These are phyloP conservation scores for Phylloporus sp. DNA, from an alignment of 1,284 basidiomycete species.

Conservation along the genomic window DNA sequence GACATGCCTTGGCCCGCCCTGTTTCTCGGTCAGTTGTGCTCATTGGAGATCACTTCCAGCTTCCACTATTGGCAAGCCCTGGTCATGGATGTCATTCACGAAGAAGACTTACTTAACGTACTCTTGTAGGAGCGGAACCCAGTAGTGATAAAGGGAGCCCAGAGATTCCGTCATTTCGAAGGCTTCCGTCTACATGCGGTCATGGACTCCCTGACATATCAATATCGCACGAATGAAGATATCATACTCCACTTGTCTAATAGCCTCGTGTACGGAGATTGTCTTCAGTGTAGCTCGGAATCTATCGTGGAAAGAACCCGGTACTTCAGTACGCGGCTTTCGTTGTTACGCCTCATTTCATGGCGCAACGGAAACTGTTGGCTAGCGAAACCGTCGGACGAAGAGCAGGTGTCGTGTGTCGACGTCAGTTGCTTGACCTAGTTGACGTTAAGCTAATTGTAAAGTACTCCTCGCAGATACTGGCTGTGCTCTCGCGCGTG, in stretches of 20 bases:
- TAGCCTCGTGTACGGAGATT: conserved; percentile 82
- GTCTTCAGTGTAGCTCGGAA: conserved; percentile 80
- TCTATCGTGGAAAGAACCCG: conserved; percentile 66
- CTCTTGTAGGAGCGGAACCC: conserved; percentile 75
- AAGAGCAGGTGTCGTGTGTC: conserved; percentile 50
- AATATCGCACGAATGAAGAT: conserved; percentile 97
- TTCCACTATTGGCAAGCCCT: conserved; percentile 82
- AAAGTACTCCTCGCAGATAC: conserved; percentile 96
- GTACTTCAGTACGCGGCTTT: conserved; percentile 52
- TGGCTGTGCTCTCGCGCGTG: conserved; percentile 75
- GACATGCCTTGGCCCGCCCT: conserved; percentile 91
- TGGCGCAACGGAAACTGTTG: conserved; percentile 59
- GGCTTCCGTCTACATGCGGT: conserved; percentile 87
- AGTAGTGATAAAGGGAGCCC: conserved; percentile 85
- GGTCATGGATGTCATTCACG: not conserved
- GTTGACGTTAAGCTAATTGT: conserved; percentile 50
- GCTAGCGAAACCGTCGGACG: conserved; percentile 69
- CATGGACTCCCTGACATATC: conserved; percentile 79
- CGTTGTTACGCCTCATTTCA: conserved; percentile 45
- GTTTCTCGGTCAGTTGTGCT: conserved; percentile 91
- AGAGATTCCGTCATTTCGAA: conserved; percentile 89
- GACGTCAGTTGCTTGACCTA: not conserved
- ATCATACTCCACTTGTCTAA: conserved; percentile 98
- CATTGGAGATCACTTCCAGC: conserved; percentile 96
- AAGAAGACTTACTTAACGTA: not conserved